Percentiles rank a stretch among this genome's conserved stretches.
Conservation (phyloP, 1,284 basidiomycete species). For the Fistulinella cinereoalba region DNA sequence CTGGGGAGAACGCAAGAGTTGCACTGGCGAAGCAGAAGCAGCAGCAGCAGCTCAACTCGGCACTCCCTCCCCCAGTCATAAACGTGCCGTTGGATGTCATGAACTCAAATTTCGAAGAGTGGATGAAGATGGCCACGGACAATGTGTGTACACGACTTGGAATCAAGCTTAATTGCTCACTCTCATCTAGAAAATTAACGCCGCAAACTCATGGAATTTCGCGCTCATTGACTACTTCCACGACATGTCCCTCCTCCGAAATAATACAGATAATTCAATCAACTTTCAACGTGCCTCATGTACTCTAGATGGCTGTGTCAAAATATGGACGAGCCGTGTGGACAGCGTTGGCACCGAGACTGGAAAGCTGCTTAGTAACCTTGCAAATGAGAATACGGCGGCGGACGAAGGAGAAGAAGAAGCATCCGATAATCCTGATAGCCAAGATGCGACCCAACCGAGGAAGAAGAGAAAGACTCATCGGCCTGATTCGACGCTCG, state of each 20-base stretch:
- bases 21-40: conserved; percentile 54
- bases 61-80: conserved; percentile 54
- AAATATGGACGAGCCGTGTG: conserved; percentile 98
- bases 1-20: conserved; percentile 40
- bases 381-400: conserved; percentile 66
- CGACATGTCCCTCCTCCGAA: conserved; percentile 95
- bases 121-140: conserved; percentile 99
- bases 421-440: conserved; percentile 61
- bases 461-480: conserved; percentile 64
- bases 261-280: conserved; percentile 90
- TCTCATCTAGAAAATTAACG: conserved; percentile 89
- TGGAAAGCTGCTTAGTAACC: conserved; percentile 90
- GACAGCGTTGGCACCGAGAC: conserved; percentile 97
- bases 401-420: conserved; percentile 64
- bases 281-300: conserved; percentile 99
- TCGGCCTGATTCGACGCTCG: conserved; percentile 77
- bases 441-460: conserved; percentile 48
- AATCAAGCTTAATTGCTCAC: conserved; percentile 10
- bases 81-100: conserved; percentile 74
- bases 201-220: conserved; percentile 96
- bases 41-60: conserved; percentile 59
- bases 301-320: conserved; percentile 98
- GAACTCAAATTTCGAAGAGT: conserved; percentile 93
- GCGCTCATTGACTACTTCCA: conserved; percentile 99
- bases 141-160: conserved; percentile 61